phyloP scores from a whole-genome alignment of 1,284 basidiomycete genomes.

The Irpex sp. region DNA sequence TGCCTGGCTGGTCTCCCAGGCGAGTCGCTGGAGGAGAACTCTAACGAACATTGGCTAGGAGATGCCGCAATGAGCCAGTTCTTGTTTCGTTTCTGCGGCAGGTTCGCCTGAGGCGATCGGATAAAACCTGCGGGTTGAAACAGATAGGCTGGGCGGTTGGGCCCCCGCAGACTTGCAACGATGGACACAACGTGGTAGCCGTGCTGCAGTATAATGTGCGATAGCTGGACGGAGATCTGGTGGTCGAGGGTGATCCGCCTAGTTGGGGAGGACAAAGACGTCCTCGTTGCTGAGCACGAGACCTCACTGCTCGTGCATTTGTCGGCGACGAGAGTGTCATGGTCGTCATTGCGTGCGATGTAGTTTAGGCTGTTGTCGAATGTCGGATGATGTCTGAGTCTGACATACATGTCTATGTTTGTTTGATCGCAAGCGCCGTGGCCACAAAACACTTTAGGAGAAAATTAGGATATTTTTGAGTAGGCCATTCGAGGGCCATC shows the following conservation, averaged over 20 bases:
- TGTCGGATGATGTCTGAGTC: too few species aligned
- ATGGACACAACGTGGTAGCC: slow-evolving; percentile 5
- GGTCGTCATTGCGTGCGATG: too few species aligned
- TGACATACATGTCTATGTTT: too few species aligned
- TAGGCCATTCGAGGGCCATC: too few species aligned
- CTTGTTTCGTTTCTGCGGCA: slow-evolving; percentile 7
- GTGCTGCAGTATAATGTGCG: slow-evolving; percentile 8
- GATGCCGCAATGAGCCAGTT: not conserved
- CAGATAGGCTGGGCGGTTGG: not conserved
- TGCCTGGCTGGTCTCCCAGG: not conserved
- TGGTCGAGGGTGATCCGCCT: slow-evolving; percentile 8
- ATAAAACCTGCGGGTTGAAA: slow-evolving; percentile 1
- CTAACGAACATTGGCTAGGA: not conserved
- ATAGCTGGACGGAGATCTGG: slow-evolving; percentile 8
- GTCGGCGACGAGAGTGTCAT: too few species aligned
- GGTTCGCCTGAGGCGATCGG: not conserved
- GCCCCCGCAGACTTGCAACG: not conserved
- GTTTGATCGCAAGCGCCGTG: not conserved
- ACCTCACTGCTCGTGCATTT: too few species aligned
- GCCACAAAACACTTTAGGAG: too few species aligned
- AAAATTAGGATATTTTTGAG: too few species aligned
- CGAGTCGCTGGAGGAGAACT: not conserved
- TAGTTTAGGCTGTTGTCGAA: too few species aligned
- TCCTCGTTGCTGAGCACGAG: not conserved
- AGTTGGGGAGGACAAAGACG: not conserved